These are phyloP conservation scores for Heterobasidion parviporum DNA, from an alignment of 1,284 basidiomycete genomes.

Conservation along the genomic window DNA sequence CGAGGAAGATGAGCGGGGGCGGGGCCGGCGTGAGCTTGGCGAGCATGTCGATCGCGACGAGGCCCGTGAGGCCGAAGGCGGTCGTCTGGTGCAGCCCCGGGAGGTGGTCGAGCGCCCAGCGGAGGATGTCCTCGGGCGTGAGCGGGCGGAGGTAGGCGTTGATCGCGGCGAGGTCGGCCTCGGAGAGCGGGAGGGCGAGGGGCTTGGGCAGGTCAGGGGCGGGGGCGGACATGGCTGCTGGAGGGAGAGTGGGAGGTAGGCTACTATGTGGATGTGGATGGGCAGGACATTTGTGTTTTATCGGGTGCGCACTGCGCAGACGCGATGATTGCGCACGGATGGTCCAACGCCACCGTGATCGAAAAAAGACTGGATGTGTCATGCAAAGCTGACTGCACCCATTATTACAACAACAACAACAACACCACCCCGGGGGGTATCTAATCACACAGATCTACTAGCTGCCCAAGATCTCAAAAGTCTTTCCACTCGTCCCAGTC, in stretches of 20 bases:
- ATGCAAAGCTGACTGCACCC: too few species aligned
- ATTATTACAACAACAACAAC: too few species aligned
- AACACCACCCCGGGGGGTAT: not conserved
- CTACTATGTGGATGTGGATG: not conserved
- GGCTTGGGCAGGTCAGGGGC: conserved; percentile 30
- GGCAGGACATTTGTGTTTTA: not conserved
- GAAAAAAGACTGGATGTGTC: too few species aligned
- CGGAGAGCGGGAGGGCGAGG: conserved; percentile 55
- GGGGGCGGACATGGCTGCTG: not conserved
- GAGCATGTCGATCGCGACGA: conserved; percentile 89
- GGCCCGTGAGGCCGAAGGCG: conserved; percentile 88
- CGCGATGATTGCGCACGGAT: conserved; percentile 4
- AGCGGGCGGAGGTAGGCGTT: conserved; percentile 68
- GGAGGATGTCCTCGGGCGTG: conserved; percentile 74
- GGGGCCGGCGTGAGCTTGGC: conserved; percentile 62
- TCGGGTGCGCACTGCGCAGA: not conserved
- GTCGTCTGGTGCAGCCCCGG: conserved; percentile 84
- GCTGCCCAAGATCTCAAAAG: conserved; percentile 46
- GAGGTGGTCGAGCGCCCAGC: conserved; percentile 78
- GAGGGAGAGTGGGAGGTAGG: not conserved
- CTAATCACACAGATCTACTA: not conserved
- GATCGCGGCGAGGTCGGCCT: conserved; percentile 56
- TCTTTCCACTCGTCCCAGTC: conserved; percentile 76
- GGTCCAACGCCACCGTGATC: not conserved
- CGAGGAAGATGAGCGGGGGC: conserved; percentile 84